Base-by-base conservation (phyloP, 192 early-diverging fungal species). In the Rhizophagus prolifer region DNA sequence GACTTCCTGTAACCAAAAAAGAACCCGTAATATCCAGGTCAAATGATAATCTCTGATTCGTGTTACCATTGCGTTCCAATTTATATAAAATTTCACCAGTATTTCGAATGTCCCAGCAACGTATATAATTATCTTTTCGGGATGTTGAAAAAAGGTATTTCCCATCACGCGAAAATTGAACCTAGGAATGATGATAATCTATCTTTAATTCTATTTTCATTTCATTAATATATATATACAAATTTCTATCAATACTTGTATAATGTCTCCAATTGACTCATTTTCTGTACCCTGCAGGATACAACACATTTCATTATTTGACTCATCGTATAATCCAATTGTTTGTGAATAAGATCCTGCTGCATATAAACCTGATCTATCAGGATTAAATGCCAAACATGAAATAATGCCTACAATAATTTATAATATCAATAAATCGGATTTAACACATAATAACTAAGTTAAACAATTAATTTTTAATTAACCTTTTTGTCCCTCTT, bases 51-150 rank as follows among this genome's bases (percentile, higher is more conserved):
- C 94, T 85, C 78, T 95, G 94, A 73, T 91, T 92, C 9, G 94
- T 93, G 30, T 84, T 78, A 1, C 87, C 86, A 16, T 79, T 66
- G 16, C 94, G 80, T 16, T 78, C 71, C 21, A 92, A 58, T 1
- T 82, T 79, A 26, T 82, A 82, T 26, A 92, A 73, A 0, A 92
- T 84, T 23, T 90, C 84, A 0, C 89, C 89, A 65, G 93, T 85
- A 60, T 96, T 90, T 2, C 95, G 83, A 23, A 94, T 86, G 80
- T 96, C 95, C 94, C 95, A 95, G 30, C 89, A 93, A 1, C 87
- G 82, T 21, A 96, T 87, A 34, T 68, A 64, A n/a, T 81, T 34
- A 7, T 88, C 80, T 44, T 88, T 86, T 14, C 95, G 86, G 21
- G 89, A 88, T 36, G 89, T 89, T 1, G 91, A 86, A 79, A 88